Evolutionary conservation across 352 stramenopile species (phyloP).

Genomic region (Phytophthora pini): DNA sequence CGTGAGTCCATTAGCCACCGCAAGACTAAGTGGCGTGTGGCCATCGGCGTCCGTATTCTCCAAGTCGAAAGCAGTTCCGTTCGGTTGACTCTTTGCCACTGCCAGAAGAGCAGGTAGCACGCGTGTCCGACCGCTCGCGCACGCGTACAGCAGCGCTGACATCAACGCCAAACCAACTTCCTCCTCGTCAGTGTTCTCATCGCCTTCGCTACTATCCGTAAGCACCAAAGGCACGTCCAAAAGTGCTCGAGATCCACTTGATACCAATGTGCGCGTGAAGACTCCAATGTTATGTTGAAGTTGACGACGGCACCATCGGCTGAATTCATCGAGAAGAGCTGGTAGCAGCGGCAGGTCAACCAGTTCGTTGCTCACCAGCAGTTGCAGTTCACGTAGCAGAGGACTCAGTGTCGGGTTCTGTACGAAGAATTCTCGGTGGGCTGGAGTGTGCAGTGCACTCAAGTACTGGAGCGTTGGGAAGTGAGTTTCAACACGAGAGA

Average conservation of each 20-base stretch:
- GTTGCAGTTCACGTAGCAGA: slow-evolving; percentile 49
- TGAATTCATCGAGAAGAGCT: slow-evolving; percentile 65
- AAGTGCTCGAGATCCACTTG: slow-evolving; percentile 38
- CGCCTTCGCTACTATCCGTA: neutral
- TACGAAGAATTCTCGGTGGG: slow-evolving; percentile 69
- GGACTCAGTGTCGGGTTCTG: slow-evolving; percentile 32
- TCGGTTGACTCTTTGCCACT: slow-evolving; percentile 25
- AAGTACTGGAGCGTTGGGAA: slow-evolving; percentile 74
- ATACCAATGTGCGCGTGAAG: slow-evolving; percentile 61
- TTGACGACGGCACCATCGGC: slow-evolving; percentile 22
- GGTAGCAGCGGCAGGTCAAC: slow-evolving; percentile 64
- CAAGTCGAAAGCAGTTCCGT: slow-evolving; percentile 33
- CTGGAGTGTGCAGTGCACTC: slow-evolving; percentile 73
- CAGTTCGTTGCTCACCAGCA: slow-evolving; percentile 67
- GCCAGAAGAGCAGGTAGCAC: slow-evolving; percentile 54
- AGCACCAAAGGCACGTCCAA: slow-evolving; percentile 66
- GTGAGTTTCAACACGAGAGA: slow-evolving; percentile 52
- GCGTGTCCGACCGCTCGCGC: slow-evolving; percentile 57
- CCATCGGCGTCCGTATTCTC: slow-evolving; percentile 75
- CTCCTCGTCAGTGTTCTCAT: slow-evolving; percentile 9
- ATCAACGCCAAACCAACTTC: slow-evolving; percentile 24
- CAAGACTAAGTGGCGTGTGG: slow-evolving; percentile 64
- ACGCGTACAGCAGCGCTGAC: slow-evolving; percentile 72
- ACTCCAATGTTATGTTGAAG: slow-evolving; percentile 20
- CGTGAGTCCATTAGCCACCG: slow-evolving; percentile 61